A percentile compares a stretch with the other conserved stretches of the same genome.
Conservation (phyloP, 345 rosid species). For the Alliaria petiolata region DNA sequence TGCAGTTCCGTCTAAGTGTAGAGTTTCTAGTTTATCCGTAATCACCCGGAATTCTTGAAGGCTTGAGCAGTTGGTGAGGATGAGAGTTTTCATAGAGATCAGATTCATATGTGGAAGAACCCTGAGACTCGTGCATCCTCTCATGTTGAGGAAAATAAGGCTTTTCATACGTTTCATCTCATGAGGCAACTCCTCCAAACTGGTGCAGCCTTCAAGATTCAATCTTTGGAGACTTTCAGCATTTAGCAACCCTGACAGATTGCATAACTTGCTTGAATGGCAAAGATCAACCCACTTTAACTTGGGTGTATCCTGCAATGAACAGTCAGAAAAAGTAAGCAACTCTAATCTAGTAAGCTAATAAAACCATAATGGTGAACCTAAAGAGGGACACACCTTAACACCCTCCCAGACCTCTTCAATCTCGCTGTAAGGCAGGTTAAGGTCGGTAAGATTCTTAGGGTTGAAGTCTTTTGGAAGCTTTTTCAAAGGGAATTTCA, state of each 20-base stretch:
- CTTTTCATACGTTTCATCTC: not conserved
- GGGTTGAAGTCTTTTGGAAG: conserved; percentile 27
- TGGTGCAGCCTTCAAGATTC: conserved; percentile 25
- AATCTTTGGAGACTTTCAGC: conserved; percentile 28
- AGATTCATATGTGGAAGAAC: not conserved
- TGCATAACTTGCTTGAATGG: conserved; percentile 3
- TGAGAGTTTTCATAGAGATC: conserved; percentile 12
- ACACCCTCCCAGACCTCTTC: conserved; percentile 22
- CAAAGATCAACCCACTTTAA: conserved; percentile 29
- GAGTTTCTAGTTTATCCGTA: not conserved
- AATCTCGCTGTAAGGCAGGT: conserved; percentile 14
- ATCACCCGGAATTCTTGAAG: conserved; percentile 2
- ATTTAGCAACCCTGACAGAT: conserved; percentile 19
- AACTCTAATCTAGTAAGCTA: not conserved
- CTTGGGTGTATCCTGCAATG: conserved; percentile 25
- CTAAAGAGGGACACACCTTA: conserved; percentile 14
- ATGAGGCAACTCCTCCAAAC: not conserved
- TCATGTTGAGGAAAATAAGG: conserved; percentile 17
- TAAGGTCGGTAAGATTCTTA: conserved; percentile 23
- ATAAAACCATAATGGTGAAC: not conserved
- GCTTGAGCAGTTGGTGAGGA: conserved; percentile 25
- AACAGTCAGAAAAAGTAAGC: not conserved
- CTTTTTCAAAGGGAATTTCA: conserved; percentile 13
- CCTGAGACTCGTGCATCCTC: conserved; percentile 20
- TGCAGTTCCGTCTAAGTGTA: conserved; percentile 15